A percentile compares a stretch with the other conserved stretches of the same genome.
phyloP scores from a whole-genome alignment of 2,329 filamentous ascomycete species.

The Cladophialophora carrionii region DNA sequence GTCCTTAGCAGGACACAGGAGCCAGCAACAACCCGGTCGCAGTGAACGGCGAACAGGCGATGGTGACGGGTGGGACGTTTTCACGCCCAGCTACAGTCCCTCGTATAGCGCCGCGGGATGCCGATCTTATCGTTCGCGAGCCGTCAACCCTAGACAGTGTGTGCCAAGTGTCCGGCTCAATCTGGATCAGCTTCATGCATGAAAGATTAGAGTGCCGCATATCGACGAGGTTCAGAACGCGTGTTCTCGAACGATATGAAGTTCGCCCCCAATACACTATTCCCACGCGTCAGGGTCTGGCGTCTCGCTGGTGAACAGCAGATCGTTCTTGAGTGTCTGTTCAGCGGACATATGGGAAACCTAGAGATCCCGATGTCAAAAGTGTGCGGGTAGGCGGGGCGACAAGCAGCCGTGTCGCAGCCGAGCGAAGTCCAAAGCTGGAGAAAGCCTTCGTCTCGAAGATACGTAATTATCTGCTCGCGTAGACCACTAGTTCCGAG shows the following conservation, averaged over 20 bases:
- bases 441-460: not conserved
- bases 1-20: not conserved
- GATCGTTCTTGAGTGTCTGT: not conserved
- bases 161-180: not conserved
- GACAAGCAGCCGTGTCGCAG: not conserved
- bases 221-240: not conserved
- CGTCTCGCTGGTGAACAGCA: too few species aligned
- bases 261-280: not conserved
- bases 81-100: not conserved
- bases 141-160: constrained; percentile 11
- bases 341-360: not conserved
- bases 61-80: not conserved
- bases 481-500: not conserved
- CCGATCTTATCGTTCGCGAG: constrained; percentile 11
- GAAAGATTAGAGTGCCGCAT: not conserved
- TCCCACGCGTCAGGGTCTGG: not conserved
- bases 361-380: not conserved
- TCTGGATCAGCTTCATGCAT: constrained; percentile 8
- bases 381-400: not conserved
- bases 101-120: constrained; percentile 11
- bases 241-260: not conserved
- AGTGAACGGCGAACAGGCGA: constrained; percentile 13
- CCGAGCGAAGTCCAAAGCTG: not conserved
- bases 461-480: not conserved
- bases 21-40: constrained; percentile 6